Conservation (phyloP, 192 early-diverging fungal genomes). For the Coemansia sp. region DNA sequence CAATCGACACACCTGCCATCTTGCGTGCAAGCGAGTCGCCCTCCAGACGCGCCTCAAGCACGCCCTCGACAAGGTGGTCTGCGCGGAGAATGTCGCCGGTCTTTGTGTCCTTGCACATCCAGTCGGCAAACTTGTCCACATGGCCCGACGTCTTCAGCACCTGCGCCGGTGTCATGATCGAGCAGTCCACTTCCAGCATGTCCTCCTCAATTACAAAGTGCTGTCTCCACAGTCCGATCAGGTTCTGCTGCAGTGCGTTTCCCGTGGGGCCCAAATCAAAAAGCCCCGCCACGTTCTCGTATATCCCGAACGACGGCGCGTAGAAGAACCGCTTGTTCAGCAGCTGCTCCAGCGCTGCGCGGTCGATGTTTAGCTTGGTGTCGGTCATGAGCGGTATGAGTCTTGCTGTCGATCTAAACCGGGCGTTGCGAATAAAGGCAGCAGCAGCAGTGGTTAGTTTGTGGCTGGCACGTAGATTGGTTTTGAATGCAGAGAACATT, state of each 20-base stretch:
- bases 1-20: constrained; percentile 34
- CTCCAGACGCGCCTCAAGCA: constrained; percentile 87
- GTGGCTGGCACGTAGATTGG: background rate
- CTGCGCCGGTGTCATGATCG: constrained; percentile 94
- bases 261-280: constrained; percentile 98
- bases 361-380: constrained; percentile 56
- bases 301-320: constrained; percentile 92
- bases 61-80: constrained; percentile 95
- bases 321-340: constrained; percentile 94
- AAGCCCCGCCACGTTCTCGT: constrained; percentile 95
- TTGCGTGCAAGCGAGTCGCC: constrained; percentile 74
- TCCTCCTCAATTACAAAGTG: constrained; percentile 99
- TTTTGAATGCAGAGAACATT: background rate
- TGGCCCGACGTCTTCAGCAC: constrained; percentile 99
- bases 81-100: constrained; percentile 95
- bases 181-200: constrained; percentile 98
- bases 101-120: constrained; percentile 94
- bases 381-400: constrained; percentile 30
- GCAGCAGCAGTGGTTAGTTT: background rate
- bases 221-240: constrained; percentile 86
- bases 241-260: constrained; percentile 87
- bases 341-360: constrained; percentile 67
- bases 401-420: constrained; percentile 26
- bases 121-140: constrained; percentile 98
- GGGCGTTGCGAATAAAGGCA: too few species aligned